These are phyloP conservation scores for Penicillium dipodomyicola DNA, from an alignment of 495 filamentous ascomycete genomes.

Conservation along the genomic window DNA sequence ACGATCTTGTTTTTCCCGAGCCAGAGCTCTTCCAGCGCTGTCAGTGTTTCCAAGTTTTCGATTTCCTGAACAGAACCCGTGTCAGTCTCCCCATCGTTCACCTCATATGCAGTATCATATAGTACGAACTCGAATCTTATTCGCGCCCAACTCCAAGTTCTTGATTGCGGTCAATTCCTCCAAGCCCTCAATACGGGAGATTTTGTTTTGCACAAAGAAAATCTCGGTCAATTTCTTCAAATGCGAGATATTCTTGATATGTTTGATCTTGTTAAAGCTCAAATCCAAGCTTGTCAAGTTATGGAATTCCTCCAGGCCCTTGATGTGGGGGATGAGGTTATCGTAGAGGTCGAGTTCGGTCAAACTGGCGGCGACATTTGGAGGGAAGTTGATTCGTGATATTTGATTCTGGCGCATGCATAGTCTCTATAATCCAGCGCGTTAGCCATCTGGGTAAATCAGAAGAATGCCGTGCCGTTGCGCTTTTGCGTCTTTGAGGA, in stretches of 20 bases:
- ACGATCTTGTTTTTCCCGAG: slow-evolving; percentile 97
- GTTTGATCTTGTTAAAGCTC: slow-evolving; percentile 98
- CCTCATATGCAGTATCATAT: background rate
- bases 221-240: slow-evolving; percentile 77
- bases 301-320: slow-evolving; percentile 73
- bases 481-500: background rate
- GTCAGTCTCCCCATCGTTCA: slow-evolving; percentile 3
- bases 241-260: slow-evolving; percentile 87
- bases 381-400: slow-evolving; percentile 67
- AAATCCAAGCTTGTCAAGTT: slow-evolving; percentile 80
- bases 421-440: slow-evolving; percentile 54
- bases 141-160: slow-evolving; percentile 88
- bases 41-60: slow-evolving; percentile 76
- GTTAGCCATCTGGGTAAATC: slow-evolving; percentile 13
- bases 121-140: slow-evolving; percentile 68
- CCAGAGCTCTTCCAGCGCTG: slow-evolving; percentile 82
- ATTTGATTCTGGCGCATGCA: slow-evolving; percentile 95
- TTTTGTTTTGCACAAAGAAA: slow-evolving; percentile 95
- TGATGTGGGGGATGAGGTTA: slow-evolving; percentile 88
- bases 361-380: slow-evolving; percentile 59
- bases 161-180: slow-evolving; percentile 69
- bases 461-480: background rate
- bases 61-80: slow-evolving; percentile 61
- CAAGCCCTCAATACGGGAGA: slow-evolving; percentile 79
- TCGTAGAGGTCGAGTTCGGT: slow-evolving; percentile 94